A percentile compares a stretch with the other conserved stretches of the same genome.
phyloP scores from a whole-genome alignment of 1,284 basidiomycete species.

The Sutorius eximius region DNA sequence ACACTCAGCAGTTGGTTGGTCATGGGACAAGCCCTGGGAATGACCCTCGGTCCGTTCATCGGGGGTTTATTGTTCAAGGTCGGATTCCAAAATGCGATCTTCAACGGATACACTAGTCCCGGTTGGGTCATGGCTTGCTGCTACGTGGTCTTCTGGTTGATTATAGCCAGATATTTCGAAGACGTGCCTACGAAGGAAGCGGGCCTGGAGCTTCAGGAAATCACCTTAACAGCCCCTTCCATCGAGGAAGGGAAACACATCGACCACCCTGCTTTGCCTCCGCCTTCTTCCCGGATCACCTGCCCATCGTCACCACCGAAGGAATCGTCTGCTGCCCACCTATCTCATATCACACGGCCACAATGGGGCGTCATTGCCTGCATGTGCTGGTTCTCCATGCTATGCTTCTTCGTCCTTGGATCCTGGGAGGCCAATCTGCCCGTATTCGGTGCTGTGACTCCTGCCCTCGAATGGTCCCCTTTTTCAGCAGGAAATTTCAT shows the following conservation, averaged over 20 bases:
- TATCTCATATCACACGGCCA: conserved; percentile 18
- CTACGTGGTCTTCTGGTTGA: conserved; percentile 54
- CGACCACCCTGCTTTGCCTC: not conserved
- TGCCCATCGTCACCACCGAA: conserved; percentile 2
- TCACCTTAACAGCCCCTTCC: not conserved
- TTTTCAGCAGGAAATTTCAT: conserved; percentile 71
- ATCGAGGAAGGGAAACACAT: conserved; percentile 8
- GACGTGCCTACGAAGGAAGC: conserved; percentile 42
- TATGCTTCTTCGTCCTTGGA: conserved; percentile 71
- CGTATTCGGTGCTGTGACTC: conserved; percentile 51
- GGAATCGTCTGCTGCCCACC: conserved; percentile 18
- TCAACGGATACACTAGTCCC: conserved; percentile 65
- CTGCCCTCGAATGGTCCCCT: conserved; percentile 55
- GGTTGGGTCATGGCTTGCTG: conserved; percentile 64
- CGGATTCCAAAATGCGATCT: conserved; percentile 50
- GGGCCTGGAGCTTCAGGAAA: conserved; percentile 13
- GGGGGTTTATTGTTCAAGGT: conserved; percentile 63
- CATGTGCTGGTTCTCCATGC: conserved; percentile 75
- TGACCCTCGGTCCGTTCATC: conserved; percentile 64
- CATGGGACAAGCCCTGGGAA: conserved; percentile 61
- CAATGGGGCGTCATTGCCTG: conserved; percentile 55
- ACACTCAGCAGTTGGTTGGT: conserved; percentile 65
- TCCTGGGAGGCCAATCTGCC: conserved; percentile 74
- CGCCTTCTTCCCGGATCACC: not conserved
- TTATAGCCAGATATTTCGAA: conserved; percentile 47